phyloP scores from a whole-genome alignment of 2,329 filamentous ascomycete genomes.

The Ophiostoma populinum region DNA sequence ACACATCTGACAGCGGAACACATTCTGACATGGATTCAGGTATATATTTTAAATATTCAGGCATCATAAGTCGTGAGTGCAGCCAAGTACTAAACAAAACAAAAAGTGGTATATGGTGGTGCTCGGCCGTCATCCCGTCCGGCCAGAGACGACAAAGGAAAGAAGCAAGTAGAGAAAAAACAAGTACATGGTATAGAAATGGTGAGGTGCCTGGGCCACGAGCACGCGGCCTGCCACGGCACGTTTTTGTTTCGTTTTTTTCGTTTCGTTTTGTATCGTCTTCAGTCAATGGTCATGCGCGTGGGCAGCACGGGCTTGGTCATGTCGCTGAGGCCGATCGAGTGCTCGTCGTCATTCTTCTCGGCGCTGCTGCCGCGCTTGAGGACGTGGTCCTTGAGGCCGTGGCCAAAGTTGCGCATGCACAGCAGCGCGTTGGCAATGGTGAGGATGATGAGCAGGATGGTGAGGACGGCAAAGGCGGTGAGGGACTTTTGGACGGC shows the following conservation, averaged over 20 bases:
- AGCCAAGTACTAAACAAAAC: not conserved
- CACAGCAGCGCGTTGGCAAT: constrained; percentile 77
- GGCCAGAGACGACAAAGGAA: not conserved
- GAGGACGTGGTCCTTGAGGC: constrained; percentile 72
- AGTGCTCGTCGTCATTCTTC: constrained; percentile 33
- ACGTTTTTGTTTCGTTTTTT: no score
- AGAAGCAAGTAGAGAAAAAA: not conserved
- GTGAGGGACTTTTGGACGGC: constrained; percentile 76
- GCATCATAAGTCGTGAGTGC: not conserved
- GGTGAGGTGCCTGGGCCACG: no score
- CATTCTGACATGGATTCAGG: not conserved
- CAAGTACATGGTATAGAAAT: not conserved
- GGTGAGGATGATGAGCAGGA: constrained; percentile 73
- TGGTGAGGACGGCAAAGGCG: constrained; percentile 84
- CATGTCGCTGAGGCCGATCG: constrained; percentile 35
- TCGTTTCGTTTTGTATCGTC: not conserved
- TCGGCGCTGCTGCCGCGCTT: constrained; percentile 31
- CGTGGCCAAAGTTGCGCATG: constrained; percentile 77
- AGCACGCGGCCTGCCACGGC: no score
- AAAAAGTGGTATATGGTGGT: constrained; percentile 3
- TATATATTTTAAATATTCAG: no score
- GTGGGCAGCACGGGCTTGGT: constrained; percentile 36
- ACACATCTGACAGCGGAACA: no score
- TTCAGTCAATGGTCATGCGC: constrained; percentile 43
- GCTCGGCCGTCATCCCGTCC: not conserved